phyloP scores from a whole-genome alignment of 306 rosid species.

The Cicer judaicum region DNA sequence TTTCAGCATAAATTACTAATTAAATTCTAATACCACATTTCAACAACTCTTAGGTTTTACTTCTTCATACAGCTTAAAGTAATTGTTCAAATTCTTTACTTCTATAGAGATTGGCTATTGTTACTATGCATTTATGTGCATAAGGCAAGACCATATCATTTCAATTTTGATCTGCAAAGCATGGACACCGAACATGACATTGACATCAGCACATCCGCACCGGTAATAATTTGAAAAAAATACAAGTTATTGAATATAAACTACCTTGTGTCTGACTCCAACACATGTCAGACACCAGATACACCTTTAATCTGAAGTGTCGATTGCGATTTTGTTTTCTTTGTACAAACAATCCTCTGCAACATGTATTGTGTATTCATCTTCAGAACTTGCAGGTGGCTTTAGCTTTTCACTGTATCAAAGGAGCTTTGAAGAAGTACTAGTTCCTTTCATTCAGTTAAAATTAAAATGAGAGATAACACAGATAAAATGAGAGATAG shows the following conservation, averaged over 20 bases:
- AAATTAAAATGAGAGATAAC: conserved; percentile 18
- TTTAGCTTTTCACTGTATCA: conserved; percentile 30
- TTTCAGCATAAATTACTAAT: too few relatives aligned
- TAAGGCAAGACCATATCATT: neutral
- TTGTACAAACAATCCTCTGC: conserved; percentile 9
- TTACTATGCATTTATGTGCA: neutral
- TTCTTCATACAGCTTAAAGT: too few relatives aligned
- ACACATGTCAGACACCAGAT: too few relatives aligned
- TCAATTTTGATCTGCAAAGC: neutral
- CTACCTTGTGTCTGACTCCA: too few relatives aligned
- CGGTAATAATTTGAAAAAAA: too few relatives aligned
- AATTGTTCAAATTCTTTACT: too few relatives aligned
- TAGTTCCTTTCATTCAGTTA: conserved; percentile 24
- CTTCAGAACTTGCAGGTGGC: conserved; percentile 31
- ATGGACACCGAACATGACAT: too few relatives aligned
- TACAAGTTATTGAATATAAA: too few relatives aligned
- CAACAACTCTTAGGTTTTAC: too few relatives aligned
- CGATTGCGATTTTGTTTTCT: neutral
- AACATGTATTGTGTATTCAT: conserved; percentile 1
- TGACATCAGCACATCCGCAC: too few relatives aligned
- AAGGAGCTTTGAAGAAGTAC: conserved; percentile 30
- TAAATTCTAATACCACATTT: too few relatives aligned
- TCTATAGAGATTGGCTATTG: neutral
- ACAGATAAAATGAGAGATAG: conserved; percentile 25
- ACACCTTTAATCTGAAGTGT: too few relatives aligned